Evolutionary conservation across 108 stramenopile genomes (phyloP), one percentile per base, ranked within the genome.

Genomic region (Stephanodiscus minutulus): DNA sequence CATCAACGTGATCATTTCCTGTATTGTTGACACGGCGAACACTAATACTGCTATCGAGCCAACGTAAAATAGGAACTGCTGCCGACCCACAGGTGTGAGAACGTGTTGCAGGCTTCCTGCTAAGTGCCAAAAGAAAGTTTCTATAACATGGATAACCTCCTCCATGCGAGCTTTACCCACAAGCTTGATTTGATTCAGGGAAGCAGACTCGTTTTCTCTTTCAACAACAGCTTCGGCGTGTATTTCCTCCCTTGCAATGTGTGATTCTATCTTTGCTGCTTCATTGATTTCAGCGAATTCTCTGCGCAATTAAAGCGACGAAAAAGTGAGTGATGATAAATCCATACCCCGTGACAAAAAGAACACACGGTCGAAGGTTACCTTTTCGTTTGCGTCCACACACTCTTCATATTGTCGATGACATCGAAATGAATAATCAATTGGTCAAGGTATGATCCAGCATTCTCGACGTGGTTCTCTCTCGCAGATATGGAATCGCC

Each of bases 191-290:
- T 66, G 72, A 1, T 79, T 58, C 10, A 82, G 36, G 22, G 76
- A 74, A 10, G 68, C 25, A 35, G 41, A 9, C 53, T 82, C 84
- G 21, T 78, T 74, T 28, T 85, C 81, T 47, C 84, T 60, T 48
- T 85, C 84, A n/a, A 82, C 68, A 21, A 54, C 47, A 31, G 81
- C 63, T 67, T 85, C 84, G 1, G 84, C 78, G 28, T 67, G 29
- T 29, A 85, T 75, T 71, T 76, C 68, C 64, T 73, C 79, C 36
- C 37, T 61, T 28, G 79, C 68, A 27, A 80, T 53, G 41, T 53
- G 72, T 6, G 79, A 73, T 73, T 80, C 72, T 52, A 72, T 68
- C 1, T 48, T 63, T 7, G 79, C 48, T 49, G 36, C 79, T 18
- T 73, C 66, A 25, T 82, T 52, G 21, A 85, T 73, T 46, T 78